Evolutionary conservation across 1,139 yeast species (phyloP), one percentile per base, ranked within the genome.

Genomic region (Groenewaldozyma sp.): DNA sequence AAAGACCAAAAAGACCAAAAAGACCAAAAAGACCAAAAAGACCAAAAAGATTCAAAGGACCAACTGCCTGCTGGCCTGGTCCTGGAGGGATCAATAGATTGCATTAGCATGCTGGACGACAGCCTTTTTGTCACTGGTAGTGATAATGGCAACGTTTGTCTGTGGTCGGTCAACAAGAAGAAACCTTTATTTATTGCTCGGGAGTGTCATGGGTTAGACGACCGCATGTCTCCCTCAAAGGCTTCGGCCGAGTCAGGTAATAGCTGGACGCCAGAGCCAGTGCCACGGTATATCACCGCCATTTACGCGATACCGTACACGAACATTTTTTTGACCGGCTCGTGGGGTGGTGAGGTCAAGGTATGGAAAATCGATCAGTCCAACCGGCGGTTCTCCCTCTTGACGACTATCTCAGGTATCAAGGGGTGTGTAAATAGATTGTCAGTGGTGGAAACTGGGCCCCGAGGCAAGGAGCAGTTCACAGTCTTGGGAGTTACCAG

Each of bases 41-140:
- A n/a, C n/a, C n/a, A n/a, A n/a, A n/a, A n/a, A n/a, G n/a, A n/a
- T n/a, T n/a, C n/a, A n/a, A n/a, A n/a, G n/a, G n/a, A n/a, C n/a
- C n/a, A n/a, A n/a, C n/a, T n/a, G n/a, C 34, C 38, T 9, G 41
- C 38, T 2, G 19, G 28, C 9, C 13, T 13, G 9, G 44, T 50
- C n/a, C 62, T 77, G 37, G 97, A 91, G 60, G 98, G 98, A 10
- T 78, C 93, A 45, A 79, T 88, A 45, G 98, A 91, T 52, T 82
- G 84, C 51, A 93, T 88, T 27, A 68, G 83, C 4, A 87, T 88
- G 96, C 63, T 83, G 42, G 98, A 91, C 62, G 95, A 88, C 60
- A 76, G 88, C 22, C 87, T 83, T 59, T 91, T 91, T 56, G 78
- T 91, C 35, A 87, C 97, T 3, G 96, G 98, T 2, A 79, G 94